These are phyloP conservation scores for Aspergillus homomorphus DNA, from an alignment of 495 filamentous ascomycete genomes.

Conservation along the genomic window DNA sequence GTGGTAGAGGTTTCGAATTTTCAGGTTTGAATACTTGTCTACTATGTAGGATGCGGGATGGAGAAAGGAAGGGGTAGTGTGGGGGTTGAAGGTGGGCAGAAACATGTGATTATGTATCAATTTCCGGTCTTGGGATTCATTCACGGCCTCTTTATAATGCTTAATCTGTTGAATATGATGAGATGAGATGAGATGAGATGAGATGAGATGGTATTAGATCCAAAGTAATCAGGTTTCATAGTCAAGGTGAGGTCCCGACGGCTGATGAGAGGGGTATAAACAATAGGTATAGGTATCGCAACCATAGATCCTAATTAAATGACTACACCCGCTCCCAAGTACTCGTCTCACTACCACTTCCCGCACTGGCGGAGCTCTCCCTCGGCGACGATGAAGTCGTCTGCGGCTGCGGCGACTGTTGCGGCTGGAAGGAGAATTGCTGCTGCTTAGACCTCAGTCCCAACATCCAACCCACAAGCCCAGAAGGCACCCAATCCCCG, in stretches of 20 bases:
- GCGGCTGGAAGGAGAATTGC: not conserved
- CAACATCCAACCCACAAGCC: constrained; percentile 86
- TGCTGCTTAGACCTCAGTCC: constrained; percentile 53
- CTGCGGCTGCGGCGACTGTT: too few species aligned
- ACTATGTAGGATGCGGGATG: not conserved
- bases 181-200: not conserved
- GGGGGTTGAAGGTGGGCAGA: not conserved
- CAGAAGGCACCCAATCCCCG: constrained; percentile 75
- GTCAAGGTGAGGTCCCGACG: not conserved
- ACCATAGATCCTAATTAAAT: not conserved
- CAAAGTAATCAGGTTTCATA: not conserved
- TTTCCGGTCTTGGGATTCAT: not conserved
- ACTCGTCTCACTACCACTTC: constrained; percentile 38
- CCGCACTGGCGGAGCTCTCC: constrained; percentile 28
- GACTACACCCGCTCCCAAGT: constrained; percentile 35
- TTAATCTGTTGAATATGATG: not conserved
- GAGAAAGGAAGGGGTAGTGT: not conserved
- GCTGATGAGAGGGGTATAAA: not conserved
- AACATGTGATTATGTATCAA: not conserved
- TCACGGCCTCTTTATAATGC: not conserved
- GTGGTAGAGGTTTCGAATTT: constrained; percentile 6
- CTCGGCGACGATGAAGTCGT: constrained; percentile 6
- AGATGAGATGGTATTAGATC: not conserved
- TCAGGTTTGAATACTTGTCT: not conserved
- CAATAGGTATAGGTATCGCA: constrained; percentile 1